Conservation (phyloP, 2,329 filamentous ascomycete species). For the Myriosclerotinia curreyana region DNA sequence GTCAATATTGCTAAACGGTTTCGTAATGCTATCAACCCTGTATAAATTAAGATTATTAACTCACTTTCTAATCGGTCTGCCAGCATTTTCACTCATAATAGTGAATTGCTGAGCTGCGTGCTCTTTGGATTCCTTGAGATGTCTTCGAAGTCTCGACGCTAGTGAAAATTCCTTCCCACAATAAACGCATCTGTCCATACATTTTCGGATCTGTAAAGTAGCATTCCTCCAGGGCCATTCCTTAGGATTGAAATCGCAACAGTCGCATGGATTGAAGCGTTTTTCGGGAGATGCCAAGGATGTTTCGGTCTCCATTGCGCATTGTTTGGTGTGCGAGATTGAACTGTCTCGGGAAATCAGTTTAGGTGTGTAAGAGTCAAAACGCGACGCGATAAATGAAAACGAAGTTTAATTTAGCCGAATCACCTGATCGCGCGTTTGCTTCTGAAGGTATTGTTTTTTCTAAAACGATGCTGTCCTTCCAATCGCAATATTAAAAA, state of each 20-base stretch:
- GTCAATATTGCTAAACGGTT: neutral
- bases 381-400: no score
- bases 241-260: neutral
- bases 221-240: neutral
- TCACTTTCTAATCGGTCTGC: conserved; percentile 3
- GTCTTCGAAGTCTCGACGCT: neutral
- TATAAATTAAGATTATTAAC: neutral
- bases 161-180: neutral
- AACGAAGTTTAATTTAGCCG: no score
- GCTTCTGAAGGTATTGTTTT: no score
- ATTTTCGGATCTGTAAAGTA: neutral
- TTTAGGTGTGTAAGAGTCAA: neutral
- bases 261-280: neutral
- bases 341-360: neutral
- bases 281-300: no score
- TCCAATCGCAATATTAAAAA: neutral
- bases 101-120: conserved; percentile 3
- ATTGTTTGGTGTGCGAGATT: neutral
- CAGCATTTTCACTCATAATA: neutral
- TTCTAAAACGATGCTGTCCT: neutral
- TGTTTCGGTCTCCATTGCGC: neutral
- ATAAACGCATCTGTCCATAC: neutral
- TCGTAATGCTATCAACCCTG: neutral
- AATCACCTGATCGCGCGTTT: no score
- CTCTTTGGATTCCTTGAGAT: neutral